phyloP scores from a whole-genome alignment of 1,139 yeast species.

The Zygoascus meyerae region DNA sequence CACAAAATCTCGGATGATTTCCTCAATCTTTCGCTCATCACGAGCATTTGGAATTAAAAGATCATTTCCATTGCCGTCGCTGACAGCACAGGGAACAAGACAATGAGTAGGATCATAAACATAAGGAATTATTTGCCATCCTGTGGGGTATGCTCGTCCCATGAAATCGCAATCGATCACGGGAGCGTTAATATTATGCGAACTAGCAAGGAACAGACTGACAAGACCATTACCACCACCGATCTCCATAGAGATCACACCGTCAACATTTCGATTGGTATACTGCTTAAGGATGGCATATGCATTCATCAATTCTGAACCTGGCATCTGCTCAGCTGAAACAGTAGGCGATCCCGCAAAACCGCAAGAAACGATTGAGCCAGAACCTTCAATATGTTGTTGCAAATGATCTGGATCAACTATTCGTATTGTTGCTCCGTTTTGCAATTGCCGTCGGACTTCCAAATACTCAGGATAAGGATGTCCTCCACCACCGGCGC shows the following conservation, averaged over 20 bases:
- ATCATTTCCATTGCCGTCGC: slow-evolving; percentile 44
- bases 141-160: slow-evolving; percentile 46
- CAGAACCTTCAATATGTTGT: slow-evolving; percentile 29
- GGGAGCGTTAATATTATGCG: slow-evolving; percentile 29
- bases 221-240: slow-evolving; percentile 45
- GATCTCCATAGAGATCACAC: slow-evolving; percentile 38
- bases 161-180: slow-evolving; percentile 41
- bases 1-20: slow-evolving; percentile 38
- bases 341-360: slow-evolving; percentile 47
- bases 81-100: slow-evolving; percentile 36
- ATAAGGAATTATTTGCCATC: slow-evolving; percentile 38
- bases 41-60: slow-evolving; percentile 37
- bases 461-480: slow-evolving; percentile 41
- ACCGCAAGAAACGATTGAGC: slow-evolving; percentile 32
- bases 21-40: slow-evolving; percentile 36
- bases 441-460: slow-evolving; percentile 32
- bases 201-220: slow-evolving; percentile 32
- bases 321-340: slow-evolving; percentile 39
- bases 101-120: slow-evolving; percentile 27
- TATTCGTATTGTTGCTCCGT: slow-evolving; percentile 36
- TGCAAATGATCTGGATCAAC: slow-evolving; percentile 33
- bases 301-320: slow-evolving; percentile 36
- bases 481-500: slow-evolving; percentile 49
- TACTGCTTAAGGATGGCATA: slow-evolving; percentile 31
- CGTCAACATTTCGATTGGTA: slow-evolving; percentile 19